Percentiles rank a stretch among this genome's conserved stretches.
phyloP scores from a whole-genome alignment of 2,329 filamentous ascomycete genomes.

The Arthrinium phaeospermum region DNA sequence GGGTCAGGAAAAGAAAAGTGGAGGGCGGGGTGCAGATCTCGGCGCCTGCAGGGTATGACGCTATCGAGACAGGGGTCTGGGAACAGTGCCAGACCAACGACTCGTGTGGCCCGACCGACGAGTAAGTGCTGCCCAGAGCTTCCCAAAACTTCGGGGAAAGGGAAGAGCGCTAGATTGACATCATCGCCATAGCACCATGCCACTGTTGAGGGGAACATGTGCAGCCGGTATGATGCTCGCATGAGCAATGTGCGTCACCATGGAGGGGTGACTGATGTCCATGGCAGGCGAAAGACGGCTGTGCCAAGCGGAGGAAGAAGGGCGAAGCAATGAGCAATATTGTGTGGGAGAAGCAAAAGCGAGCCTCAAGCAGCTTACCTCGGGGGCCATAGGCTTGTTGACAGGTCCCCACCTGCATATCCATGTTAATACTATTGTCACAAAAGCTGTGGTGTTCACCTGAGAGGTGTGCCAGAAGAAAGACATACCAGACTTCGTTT shows the following conservation, averaged over 20 bases:
- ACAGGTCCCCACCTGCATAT: slow-evolving; percentile 83
- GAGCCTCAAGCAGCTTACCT: slow-evolving; percentile 69
- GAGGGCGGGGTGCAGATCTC: slow-evolving; percentile 20
- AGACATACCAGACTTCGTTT: slow-evolving; percentile 80
- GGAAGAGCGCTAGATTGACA: background rate
- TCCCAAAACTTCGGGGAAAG: background rate
- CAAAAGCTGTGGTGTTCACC: slow-evolving; percentile 12
- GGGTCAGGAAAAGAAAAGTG: slow-evolving; percentile 8
- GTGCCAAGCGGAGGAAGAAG: background rate
- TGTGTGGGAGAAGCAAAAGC: background rate
- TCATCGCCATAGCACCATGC: background rate
- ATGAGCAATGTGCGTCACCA: background rate
- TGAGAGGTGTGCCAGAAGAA: slow-evolving; percentile 15
- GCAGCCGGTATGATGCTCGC: background rate
- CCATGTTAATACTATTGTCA: slow-evolving; percentile 36
- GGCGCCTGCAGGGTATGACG: slow-evolving; percentile 15
- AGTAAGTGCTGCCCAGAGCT: slow-evolving; percentile 4
- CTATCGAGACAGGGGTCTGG: slow-evolving; percentile 10
- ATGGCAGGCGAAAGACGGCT: background rate
- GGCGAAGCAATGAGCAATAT: background rate
- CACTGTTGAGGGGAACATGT: background rate
- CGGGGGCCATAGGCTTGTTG: slow-evolving; percentile 97
- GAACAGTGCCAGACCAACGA: background rate
- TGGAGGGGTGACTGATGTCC: background rate
- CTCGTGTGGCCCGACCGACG: background rate